These are phyloP conservation scores for Conticribra weissflogii DNA, from an alignment of 108 stramenopile species.

Conservation along the genomic window DNA sequence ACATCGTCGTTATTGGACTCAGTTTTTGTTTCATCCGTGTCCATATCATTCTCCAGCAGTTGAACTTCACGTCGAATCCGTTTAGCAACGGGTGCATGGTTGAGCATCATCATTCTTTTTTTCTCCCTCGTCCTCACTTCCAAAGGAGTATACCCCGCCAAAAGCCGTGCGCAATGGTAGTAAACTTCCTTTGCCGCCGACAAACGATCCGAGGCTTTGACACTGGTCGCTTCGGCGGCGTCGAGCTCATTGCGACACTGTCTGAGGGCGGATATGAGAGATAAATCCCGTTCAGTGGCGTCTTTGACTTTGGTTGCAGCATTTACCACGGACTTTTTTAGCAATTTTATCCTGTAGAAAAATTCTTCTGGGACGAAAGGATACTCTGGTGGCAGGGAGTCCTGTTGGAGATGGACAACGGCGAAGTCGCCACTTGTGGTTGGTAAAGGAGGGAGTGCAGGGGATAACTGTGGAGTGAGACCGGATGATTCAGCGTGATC, in stretches of 20 bases:
- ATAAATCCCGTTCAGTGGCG: constrained; percentile 13
- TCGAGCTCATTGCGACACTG: constrained; percentile 26
- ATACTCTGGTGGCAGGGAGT: too few species aligned
- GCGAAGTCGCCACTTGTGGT: too few species aligned
- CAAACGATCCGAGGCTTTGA: constrained; percentile 9
- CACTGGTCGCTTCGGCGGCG: constrained; percentile 5
- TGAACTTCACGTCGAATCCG: background rate
- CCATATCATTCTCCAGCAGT: background rate
- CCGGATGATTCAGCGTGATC: too few species aligned
- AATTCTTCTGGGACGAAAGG: too few species aligned
- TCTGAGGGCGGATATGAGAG: constrained; percentile 24
- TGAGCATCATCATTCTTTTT: background rate
- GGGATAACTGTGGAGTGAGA: too few species aligned
- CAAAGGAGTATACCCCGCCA: constrained; percentile 20
- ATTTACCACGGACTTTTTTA: background rate
- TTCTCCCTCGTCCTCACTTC: background rate
- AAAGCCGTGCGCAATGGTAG: background rate
- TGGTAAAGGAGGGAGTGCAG: too few species aligned
- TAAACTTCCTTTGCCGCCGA: constrained; percentile 14
- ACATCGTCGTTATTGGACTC: background rate
- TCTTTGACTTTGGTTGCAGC: constrained; percentile 21
- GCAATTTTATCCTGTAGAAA: background rate
- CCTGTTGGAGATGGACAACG: too few species aligned
- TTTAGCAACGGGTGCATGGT: background rate
- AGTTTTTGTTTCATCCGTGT: background rate